phyloP scores from a whole-genome alignment of 306 rosid genomes.

The Prinsepia uniflora region DNA sequence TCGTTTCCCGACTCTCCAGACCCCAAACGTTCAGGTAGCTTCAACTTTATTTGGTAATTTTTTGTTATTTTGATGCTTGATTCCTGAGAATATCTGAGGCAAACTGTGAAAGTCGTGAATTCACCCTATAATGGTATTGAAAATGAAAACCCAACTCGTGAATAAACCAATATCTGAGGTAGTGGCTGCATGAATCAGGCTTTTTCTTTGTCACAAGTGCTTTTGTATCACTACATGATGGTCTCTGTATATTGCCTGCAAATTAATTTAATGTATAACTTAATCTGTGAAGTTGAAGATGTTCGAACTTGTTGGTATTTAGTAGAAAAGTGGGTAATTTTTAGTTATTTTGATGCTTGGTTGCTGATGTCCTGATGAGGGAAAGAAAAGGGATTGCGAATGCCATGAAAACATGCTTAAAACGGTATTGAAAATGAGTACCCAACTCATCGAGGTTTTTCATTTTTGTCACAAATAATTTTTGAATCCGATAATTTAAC shows the following conservation, averaged over 20 bases:
- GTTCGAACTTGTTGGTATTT: not conserved
- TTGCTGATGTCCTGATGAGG: no score
- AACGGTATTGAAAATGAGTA: no score
- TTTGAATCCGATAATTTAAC: no score
- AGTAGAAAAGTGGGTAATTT: no score
- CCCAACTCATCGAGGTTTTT: no score
- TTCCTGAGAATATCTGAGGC: not conserved
- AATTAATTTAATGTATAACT: not conserved
- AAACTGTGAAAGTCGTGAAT: not conserved
- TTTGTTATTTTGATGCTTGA: not conserved
- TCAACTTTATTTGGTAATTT: not conserved
- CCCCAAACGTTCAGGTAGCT: slow-evolving; percentile 29
- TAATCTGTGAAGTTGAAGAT: not conserved
- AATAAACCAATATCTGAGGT: not conserved
- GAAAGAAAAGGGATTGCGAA: no score
- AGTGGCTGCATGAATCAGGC: not conserved
- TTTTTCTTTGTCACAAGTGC: not conserved
- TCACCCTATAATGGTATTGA: not conserved
- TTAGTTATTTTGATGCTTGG: no score
- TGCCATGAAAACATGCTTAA: no score
- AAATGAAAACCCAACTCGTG: slow-evolving; percentile 5
- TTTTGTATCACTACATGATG: not conserved
- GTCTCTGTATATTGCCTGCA: not conserved
- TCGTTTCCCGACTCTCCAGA: slow-evolving; percentile 24
- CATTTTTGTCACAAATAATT: no score